phyloP scores from a whole-genome alignment of 371 early-diverging fungal genomes.

The Basidiobolus heterosporus region DNA sequence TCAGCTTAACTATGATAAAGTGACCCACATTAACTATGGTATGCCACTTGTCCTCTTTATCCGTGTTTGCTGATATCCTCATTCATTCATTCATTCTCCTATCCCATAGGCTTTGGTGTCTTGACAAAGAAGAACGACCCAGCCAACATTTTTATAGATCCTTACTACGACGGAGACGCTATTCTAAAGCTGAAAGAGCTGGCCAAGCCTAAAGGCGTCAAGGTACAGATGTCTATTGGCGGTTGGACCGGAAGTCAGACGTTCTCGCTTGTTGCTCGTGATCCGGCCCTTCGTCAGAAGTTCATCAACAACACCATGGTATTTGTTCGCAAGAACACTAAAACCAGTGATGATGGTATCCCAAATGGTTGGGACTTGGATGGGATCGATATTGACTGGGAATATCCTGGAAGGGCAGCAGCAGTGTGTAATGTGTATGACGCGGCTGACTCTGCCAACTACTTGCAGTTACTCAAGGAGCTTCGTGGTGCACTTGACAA shows the following conservation, averaged over 20 bases:
- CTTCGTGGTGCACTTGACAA: slow-evolving; percentile 39
- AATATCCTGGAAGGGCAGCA: slow-evolving; percentile 55
- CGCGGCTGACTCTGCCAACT: slow-evolving; percentile 34
- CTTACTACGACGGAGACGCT: slow-evolving; percentile 13
- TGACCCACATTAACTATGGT: slow-evolving; percentile 50
- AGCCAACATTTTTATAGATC: slow-evolving; percentile 9
- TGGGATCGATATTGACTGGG: slow-evolving; percentile 46
- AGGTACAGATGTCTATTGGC: slow-evolving; percentile 50
- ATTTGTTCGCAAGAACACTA: slow-evolving; percentile 10
- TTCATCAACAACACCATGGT: slow-evolving; percentile 22
- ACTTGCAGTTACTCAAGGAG: slow-evolving; percentile 35
- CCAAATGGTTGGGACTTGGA: slow-evolving; percentile 21
- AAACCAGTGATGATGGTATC: slow-evolving; percentile 1
- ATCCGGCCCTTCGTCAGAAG: slow-evolving; percentile 15
- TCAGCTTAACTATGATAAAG: slow-evolving; percentile 23
- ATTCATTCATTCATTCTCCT: not conserved
- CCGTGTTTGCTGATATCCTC: no score
- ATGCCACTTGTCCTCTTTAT: slow-evolving; percentile 5
- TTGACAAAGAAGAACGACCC: slow-evolving; percentile 11
- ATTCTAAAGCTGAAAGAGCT: slow-evolving; percentile 23
- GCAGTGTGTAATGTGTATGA: slow-evolving; percentile 44
- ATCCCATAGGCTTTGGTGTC: slow-evolving; percentile 6
- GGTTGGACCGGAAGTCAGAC: slow-evolving; percentile 58
- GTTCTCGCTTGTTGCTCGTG: slow-evolving; percentile 38
- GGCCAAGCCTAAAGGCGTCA: slow-evolving; percentile 36